A percentile compares a stretch with the other conserved stretches of the same genome.
phyloP scores from a whole-genome alignment of 139 green algal genomes.

The Microglena sp. region DNA sequence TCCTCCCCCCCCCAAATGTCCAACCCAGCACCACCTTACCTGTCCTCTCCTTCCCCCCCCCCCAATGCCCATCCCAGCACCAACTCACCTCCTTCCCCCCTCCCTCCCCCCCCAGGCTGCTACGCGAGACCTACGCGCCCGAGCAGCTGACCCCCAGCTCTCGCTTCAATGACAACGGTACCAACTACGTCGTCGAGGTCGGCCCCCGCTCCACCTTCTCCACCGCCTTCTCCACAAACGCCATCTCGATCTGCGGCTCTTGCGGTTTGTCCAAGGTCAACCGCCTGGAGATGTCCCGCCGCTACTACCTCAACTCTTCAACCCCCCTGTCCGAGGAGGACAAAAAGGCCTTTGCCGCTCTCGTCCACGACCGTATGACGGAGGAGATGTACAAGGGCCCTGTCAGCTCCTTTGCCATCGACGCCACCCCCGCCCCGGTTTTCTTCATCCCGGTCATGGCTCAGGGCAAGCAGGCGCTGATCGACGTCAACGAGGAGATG shows the following conservation, averaged over 20 bases:
- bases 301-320: constrained; percentile 56
- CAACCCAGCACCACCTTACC: no score
- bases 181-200: constrained; percentile 54
- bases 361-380: constrained; percentile 96
- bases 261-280: constrained; percentile 73
- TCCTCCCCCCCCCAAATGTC: no score
- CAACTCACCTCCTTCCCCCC: neutral
- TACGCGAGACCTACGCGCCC: constrained; percentile 94
- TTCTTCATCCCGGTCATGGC: constrained; percentile 74
- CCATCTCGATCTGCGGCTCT: constrained; percentile 86
- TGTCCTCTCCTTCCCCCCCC: no score
- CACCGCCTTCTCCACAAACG: constrained; percentile 94
- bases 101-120: constrained; percentile 45
- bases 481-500: constrained; percentile 83
- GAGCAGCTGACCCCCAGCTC: constrained; percentile 60
- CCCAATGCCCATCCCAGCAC: no score
- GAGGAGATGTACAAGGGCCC: constrained; percentile 86
- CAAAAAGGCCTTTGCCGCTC: constrained; percentile 39
- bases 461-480: constrained; percentile 68
- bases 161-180: constrained; percentile 23
- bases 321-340: constrained; percentile 29
- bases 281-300: constrained; percentile 69
- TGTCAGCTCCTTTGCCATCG: constrained; percentile 54
- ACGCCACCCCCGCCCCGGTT: constrained; percentile 52
- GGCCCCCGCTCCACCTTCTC: constrained; percentile 89